These are phyloP conservation scores for Fusarium sp. DNA, from an alignment of 2,329 filamentous ascomycete species.

Conservation along the genomic window DNA sequence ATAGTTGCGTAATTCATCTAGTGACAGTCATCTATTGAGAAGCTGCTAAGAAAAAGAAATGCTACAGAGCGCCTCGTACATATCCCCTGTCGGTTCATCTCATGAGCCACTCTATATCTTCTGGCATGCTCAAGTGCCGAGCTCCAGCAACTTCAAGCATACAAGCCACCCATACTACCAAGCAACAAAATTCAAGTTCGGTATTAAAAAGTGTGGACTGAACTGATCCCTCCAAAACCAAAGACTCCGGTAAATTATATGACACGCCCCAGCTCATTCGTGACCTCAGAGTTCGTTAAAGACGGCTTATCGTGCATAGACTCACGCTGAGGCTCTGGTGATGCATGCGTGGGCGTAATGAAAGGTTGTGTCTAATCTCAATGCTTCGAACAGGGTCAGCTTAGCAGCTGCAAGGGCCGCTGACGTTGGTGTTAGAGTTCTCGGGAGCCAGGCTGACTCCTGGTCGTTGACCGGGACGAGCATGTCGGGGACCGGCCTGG, in stretches of 20 bases:
- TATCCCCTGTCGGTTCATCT: slow-evolving; percentile 38
- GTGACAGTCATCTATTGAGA: slow-evolving; percentile 48
- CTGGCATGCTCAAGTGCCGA: slow-evolving; percentile 36
- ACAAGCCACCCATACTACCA: slow-evolving; percentile 37
- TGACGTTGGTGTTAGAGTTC: slow-evolving; percentile 67
- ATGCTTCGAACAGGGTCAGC: slow-evolving; percentile 37
- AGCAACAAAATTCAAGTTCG: slow-evolving; percentile 49
- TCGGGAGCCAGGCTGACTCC: slow-evolving; percentile 69
- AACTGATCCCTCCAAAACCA: slow-evolving; percentile 55
- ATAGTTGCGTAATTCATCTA: slow-evolving; percentile 27
- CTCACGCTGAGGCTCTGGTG: slow-evolving; percentile 40
- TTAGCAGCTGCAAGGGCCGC: slow-evolving; percentile 69
- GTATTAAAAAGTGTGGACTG: slow-evolving; percentile 53
- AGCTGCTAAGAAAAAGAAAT: slow-evolving; percentile 43
- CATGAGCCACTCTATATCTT: slow-evolving; percentile 40
- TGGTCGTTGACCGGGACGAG: slow-evolving; percentile 73
- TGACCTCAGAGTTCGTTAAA: slow-evolving; percentile 44
- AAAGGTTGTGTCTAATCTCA: slow-evolving; percentile 35
- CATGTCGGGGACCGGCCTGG: slow-evolving; percentile 90
- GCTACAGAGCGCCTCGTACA: slow-evolving; percentile 46
- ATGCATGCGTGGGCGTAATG: slow-evolving; percentile 41
- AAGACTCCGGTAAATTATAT: slow-evolving; percentile 57
- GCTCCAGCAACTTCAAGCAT: slow-evolving; percentile 32
- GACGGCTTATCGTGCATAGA: slow-evolving; percentile 46
- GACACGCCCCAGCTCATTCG: slow-evolving; percentile 48